Base-by-base conservation (phyloP, 805 yeast genomes). In the Brettanomyces anomalus region DNA sequence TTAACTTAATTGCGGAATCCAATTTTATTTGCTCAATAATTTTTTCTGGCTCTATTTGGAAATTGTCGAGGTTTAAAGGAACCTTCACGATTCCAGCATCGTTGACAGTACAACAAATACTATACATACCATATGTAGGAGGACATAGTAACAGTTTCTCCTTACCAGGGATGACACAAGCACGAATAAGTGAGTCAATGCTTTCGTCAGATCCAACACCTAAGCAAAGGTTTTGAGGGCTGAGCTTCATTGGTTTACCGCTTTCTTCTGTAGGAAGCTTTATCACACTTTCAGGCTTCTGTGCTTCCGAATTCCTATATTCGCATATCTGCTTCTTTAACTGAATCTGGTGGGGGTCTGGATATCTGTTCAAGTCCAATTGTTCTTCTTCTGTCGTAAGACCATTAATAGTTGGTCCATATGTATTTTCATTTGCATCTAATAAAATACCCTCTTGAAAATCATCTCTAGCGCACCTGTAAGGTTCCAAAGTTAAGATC, bases 161-260 rank as follows among this genome's bases (percentile, higher is more conserved):
- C 49, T 68, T 71, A 2, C 84, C 85, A 3, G 98, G 98, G 4
- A 62, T 67, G 56, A 96, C 85, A 42, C 83, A 74, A 43, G 95
- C 85, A 53, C 98, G 70, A 48, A 93, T 80, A 43, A 90, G 64
- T 34, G 93, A 74, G 59, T 93, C 98, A 46, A 93, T 88, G 54
- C 93, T 79, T 63, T 93, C 98, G 61, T 93, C 98, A 1, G 97
- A 89, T 1, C 98, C 98, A 11, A 93, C 98, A 36, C 98, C 98
- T 30, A 93, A 71, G 57, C 94, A 88, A 28, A 93, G 55, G 62
- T 93, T 93, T 5, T 70, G 82, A 0, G 84, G 75, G 1, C 53
- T 41, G n/a, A 57, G 35, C 16, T 32, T 43, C 16, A 41, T 32
- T 11, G 37, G 43, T 5, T 37, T 33, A 10, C 49, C 54, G 17